Base-by-base conservation (phyloP, 805 yeast species). In the Phaffomyces antillensis region DNA sequence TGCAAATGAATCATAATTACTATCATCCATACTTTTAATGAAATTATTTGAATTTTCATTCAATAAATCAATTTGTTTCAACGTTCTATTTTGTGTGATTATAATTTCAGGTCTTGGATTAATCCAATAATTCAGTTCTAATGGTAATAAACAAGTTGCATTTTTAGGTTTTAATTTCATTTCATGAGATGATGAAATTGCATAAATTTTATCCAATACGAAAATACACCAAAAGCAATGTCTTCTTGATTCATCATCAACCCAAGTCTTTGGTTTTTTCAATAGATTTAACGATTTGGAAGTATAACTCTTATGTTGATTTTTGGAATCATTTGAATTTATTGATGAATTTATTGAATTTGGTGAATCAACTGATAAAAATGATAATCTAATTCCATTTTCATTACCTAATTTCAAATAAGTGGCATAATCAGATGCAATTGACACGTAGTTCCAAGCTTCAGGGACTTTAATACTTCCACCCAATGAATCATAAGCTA, bases 211-310 rank as follows among this genome's bases (percentile, higher is more conserved):
- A 26, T 55, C 60, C 31, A 55, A 39, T 10, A 52, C 50, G 33
- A 49, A 55, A 16, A 55, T 50, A 31, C 57, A 54, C 60, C 60
- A 55, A 33, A 51, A 55, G 25, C 59, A 55, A 45, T 53, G 55
- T 40, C 59, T 50, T 38, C 59, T 47, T 13, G 55, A 52, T 36
- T 55, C 58, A 39, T 54, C 60, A 38, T 55, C 60, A 24, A 54
- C 33, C 56, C 58, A 52, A 34, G 43, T 49, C n/a, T 48, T 52
- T 2, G 59, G 55, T 25, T 40, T 48, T 23, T 47, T 49, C 39
- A 55, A 28, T 11, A 53, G 24, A 28, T 50, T 53, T 20, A 55
- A 34, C 1, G 58, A 52, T 31, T 48, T 50, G 25, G 49, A 52
- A 5, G 53, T 33, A 4, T 52, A 45, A 8, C 52, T 49, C 24